Conservation (phyloP, 306 rosid genomes). For the Canavalia ensiformis region DNA sequence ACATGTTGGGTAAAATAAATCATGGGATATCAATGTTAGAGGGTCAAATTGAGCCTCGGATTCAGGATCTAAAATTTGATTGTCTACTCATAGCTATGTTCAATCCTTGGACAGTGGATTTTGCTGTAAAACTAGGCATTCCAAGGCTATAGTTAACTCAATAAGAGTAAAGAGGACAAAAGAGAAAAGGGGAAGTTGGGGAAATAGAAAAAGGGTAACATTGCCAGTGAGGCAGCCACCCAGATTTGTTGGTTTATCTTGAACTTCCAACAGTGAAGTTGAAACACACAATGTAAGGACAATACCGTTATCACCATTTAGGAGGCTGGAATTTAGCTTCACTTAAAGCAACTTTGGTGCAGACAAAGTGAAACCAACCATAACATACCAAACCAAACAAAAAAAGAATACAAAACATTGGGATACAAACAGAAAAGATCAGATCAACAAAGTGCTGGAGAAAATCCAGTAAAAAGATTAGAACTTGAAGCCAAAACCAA, state of each 20-base stretch:
- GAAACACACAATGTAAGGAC: constrained; percentile 30
- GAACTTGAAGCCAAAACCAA: constrained; percentile 44
- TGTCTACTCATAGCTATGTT: constrained; percentile 48
- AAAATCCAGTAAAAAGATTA: constrained; percentile 23
- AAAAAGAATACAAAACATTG: neutral
- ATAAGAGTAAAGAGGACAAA: neutral
- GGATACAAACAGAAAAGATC: constrained; percentile 27
- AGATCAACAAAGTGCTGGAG: constrained; percentile 59
- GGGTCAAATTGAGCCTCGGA: constrained; percentile 31
- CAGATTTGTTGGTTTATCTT: constrained; percentile 6
- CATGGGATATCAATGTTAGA: constrained; percentile 32
- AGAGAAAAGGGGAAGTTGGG: constrained; percentile 2
- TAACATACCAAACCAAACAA: neutral
- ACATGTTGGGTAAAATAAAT: neutral
- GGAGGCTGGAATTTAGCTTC: constrained; percentile 11
- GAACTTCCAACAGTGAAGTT: neutral
- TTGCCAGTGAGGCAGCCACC: constrained; percentile 36
- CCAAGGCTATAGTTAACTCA: constrained; percentile 40
- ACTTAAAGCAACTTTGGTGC: constrained; percentile 34
- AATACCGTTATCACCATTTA: neutral
- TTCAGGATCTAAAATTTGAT: constrained; percentile 27
- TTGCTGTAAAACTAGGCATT: constrained; percentile 42
- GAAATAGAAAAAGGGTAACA: constrained; percentile 16
- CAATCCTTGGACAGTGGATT: constrained; percentile 50
- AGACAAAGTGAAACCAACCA: constrained; percentile 22